Conservation (phyloP, 1,284 basidiomycete genomes). For the Lentinula novae-zelandiae region DNA sequence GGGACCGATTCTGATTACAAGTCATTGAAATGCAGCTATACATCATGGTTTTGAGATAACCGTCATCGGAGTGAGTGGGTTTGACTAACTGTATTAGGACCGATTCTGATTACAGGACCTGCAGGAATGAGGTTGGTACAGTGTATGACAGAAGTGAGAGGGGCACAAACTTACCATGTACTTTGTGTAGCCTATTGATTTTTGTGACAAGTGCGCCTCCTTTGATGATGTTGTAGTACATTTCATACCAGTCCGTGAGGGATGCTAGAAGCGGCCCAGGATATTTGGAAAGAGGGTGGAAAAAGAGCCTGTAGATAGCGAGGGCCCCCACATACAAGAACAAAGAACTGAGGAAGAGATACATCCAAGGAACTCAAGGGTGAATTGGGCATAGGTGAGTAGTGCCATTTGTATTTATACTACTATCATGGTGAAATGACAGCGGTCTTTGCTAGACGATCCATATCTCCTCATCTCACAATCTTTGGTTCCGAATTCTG, state of each 20-base stretch:
- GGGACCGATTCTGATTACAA: constrained; percentile 9
- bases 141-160: background rate
- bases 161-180: constrained; percentile 1
- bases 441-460: too few species aligned
- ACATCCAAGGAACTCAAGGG: background rate
- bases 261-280: constrained; percentile 7
- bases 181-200: constrained; percentile 2
- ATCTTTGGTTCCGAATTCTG: too few species aligned
- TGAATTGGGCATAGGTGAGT: background rate
- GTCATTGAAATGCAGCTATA: constrained; percentile 9
- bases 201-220: background rate
- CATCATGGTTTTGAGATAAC: background rate
- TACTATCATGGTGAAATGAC: background rate
- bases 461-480: too few species aligned
- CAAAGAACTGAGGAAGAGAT: background rate
- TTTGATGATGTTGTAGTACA: constrained; percentile 7
- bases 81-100: constrained; percentile 6
- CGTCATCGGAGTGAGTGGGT: background rate
- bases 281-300: constrained; percentile 8
- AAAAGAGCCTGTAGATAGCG: constrained; percentile 3
- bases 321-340: background rate
- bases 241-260: background rate
- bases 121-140: background rate
- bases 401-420: background rate
- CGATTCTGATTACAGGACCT: constrained; percentile 11